Evolutionary conservation across 2,329 filamentous ascomycete species (phyloP), one percentile per base, ranked within the genome.

Genomic region (Teratosphaeriaceae sp.): DNA sequence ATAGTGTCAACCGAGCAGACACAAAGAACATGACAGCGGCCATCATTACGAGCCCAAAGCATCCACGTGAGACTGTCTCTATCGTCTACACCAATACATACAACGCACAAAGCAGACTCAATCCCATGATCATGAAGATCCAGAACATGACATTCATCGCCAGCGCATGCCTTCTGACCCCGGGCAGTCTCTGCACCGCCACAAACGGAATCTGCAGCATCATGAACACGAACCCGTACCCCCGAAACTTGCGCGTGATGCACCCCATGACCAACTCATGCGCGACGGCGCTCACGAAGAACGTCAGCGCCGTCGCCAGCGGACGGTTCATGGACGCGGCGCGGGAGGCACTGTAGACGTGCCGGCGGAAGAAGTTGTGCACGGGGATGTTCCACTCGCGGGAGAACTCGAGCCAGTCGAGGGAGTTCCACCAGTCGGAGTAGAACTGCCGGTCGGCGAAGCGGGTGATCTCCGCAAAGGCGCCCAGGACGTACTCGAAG

Each of bases 371-470:
- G 70, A 96, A 98, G 60, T 89, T 85, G 68, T 97, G 92, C 5
- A 96, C 90, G 34, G 90, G 90, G n/a, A 94, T 80, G 63, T 97
- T 97, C 90, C 92, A 97, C 70, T 96, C 86, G 52, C 88, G 80
- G 9, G 83, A 89, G 67, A 97, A 98, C 66, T 96, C 89, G 62
- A 97, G 84, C 88, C 88, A 92, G 72, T 90, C 85, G 53, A 82
- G 85, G 54, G 70, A 75, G 53, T 82, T 82, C 79, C 79, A 82
- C 78, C 79, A 82, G 63, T 82, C 79, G 30, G 75, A 73, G 70
- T 96, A 98, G 70, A 97, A 97, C 65, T 92, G 87, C 30, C 90
- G 81, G 65, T 97, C 92, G 40, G 84, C 90, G 64, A 97, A 97
- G 56, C 82, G 63, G 60, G 55, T 56, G 53, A 97, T 85, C 65